Evolutionary conservation across 352 stramenopile species (phyloP).

Genomic region (Pythium monospermum): DNA sequence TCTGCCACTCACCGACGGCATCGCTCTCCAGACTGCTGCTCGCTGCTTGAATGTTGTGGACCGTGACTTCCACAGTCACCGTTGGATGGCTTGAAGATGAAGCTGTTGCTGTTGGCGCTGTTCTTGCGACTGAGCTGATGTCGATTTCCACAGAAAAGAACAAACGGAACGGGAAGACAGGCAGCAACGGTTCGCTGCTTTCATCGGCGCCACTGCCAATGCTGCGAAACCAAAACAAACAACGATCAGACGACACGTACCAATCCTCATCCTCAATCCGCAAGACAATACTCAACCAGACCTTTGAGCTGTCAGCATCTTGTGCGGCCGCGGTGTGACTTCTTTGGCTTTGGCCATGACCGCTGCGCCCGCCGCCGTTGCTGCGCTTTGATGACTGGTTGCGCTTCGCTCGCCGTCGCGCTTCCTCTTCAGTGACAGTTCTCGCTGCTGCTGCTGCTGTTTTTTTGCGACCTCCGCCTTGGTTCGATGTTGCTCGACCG

Average conservation of each 20-base stretch:
- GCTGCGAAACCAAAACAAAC: conserved; percentile 3
- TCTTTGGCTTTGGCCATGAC: conserved; percentile 52
- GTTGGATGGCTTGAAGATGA: background rate
- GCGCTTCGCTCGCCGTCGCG: conserved; percentile 38
- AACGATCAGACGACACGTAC: background rate
- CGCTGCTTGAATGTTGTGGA: conserved; percentile 57
- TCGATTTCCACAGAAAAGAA: conserved; percentile 67
- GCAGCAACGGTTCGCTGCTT: conserved; percentile 33
- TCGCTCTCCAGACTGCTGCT: conserved; percentile 40
- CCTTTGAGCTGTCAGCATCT: conserved; percentile 48
- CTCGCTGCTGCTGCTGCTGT: conserved; percentile 8
- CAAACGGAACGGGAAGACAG: conserved; percentile 49
- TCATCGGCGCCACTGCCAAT: conserved; percentile 1
- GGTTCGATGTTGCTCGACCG: background rate
- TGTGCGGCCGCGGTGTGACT: conserved; percentile 39
- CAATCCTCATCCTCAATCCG: background rate
- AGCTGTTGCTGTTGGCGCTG: background rate
- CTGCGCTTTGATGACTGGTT: conserved; percentile 6
- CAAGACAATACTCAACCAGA: conserved; percentile 17
- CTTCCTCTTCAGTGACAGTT: conserved; percentile 60
- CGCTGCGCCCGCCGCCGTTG: conserved; percentile 18
- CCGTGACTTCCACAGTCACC: conserved; percentile 43
- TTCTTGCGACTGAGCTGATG: conserved; percentile 3
- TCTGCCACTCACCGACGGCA: conserved; percentile 14
- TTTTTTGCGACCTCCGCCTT: conserved; percentile 8